phyloP scores from a whole-genome alignment of 1,139 yeast species.

The Cylindricascospora bacillispora region DNA sequence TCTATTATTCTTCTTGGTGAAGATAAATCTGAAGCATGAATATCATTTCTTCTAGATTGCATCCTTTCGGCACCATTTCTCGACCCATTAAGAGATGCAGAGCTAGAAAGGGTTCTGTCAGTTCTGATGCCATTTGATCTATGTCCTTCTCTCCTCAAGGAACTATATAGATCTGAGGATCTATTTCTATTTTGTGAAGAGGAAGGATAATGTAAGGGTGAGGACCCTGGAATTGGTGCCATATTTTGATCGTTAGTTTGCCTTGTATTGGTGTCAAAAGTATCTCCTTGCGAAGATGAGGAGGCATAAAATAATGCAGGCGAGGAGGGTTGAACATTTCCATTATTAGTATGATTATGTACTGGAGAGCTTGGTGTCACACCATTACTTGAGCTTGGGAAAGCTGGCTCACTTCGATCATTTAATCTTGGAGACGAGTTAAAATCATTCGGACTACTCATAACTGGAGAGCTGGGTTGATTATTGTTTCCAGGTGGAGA shows the following conservation, averaged over 20 bases:
- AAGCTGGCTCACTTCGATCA: constrained; percentile 2
- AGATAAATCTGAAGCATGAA: constrained; percentile 42
- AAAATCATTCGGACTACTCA: constrained; percentile 5
- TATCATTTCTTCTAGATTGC: constrained; percentile 39
- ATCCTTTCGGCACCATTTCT: not conserved
- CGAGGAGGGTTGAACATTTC: constrained; percentile 21
- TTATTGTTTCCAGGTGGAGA: no score
- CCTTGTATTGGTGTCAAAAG: no score
- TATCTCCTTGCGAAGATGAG: constrained; percentile 27
- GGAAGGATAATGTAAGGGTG: constrained; percentile 38
- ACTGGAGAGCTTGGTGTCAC: constrained; percentile 4
- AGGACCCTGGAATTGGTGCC: constrained; percentile 20
- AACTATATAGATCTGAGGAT: constrained; percentile 1
- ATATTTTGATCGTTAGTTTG: not conserved
- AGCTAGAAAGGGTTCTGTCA: not conserved
- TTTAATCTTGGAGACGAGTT: constrained; percentile 13
- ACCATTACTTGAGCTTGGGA: constrained; percentile 2
- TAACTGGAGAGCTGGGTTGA: constrained; percentile 17
- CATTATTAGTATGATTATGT: not conserved
- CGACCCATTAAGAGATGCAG: constrained; percentile 4
- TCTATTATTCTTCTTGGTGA: constrained; percentile 36
- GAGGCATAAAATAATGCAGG: constrained; percentile 27
- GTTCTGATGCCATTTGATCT: not conserved
- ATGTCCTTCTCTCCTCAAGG: not conserved
- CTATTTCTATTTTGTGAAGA: constrained; percentile 23